Base-by-base conservation (phyloP, 2,329 filamentous ascomycete genomes). In the Neopestalotiopsis clavispora region DNA sequence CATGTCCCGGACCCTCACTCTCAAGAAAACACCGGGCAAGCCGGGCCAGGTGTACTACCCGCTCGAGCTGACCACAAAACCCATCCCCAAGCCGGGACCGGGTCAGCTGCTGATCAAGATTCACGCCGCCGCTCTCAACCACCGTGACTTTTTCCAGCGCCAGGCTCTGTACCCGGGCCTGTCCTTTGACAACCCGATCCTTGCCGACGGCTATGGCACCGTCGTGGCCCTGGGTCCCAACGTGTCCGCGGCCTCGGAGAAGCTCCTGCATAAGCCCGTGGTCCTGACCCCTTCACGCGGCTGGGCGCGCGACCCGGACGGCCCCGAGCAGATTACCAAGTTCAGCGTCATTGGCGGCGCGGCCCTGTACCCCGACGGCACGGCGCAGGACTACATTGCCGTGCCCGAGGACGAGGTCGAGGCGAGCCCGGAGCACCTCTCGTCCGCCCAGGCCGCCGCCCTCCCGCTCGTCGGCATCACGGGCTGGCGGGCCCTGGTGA, bases 71-170 rank as follows among this genome's bases (percentile, higher is more conserved):
- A 89, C 89, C 71, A 83, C 89, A 42, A 81, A 91, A 17, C 86
- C 91, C 68, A 85, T 86, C 71, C 92, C 92, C 32, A 84, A 83
- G 1, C 91, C 91, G 0, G 86, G 88, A 32, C 87, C 88, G 17
- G 85, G 85, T 71, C 87, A 98, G 79, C 84, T 97, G 72, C 85
- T 97, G 6, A 84, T 98, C 71, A 90, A 89, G 75, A 84, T 98
- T 76, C 87, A 88, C 45, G 93, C 94, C 65, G 93, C 91, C 1
- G 92, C 95, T 14, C 90, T 98, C 65, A 98, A 98, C 84, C 96
- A 98, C 84, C 92, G 95, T 75, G 96, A 98, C 80, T 89, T 97
- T 74, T 98, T 98, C 84, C 92, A 97, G 81, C 93, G 95, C 67
- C 94, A 96, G 80, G 92, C 95, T 77, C 89, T 97, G 56, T 98